Percentiles rank a stretch among this genome's conserved stretches.
Conservation (phyloP, 1,284 basidiomycete genomes). For the Hypsizygus ulmarius region DNA sequence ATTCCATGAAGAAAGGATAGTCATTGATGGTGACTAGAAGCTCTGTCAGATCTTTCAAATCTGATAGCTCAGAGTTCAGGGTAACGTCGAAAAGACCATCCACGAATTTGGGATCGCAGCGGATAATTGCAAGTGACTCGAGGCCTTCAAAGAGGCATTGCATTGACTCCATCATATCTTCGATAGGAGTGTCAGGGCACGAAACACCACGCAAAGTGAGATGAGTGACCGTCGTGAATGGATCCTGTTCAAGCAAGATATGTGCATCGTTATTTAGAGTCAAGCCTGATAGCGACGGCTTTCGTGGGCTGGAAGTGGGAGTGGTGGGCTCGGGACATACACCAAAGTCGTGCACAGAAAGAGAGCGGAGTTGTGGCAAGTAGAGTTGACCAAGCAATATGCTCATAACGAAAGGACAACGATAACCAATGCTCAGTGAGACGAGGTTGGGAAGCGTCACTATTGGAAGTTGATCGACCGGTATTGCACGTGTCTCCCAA, state of each 20-base stretch:
- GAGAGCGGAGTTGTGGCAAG: slow-evolving; percentile 13
- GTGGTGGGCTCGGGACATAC: slow-evolving; percentile 13
- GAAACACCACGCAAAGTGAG: slow-evolving; percentile 17
- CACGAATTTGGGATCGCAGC: slow-evolving; percentile 16
- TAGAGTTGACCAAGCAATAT: slow-evolving; percentile 8
- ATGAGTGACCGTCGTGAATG: slow-evolving; percentile 9
- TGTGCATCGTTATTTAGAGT: no score
- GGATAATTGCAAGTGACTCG: slow-evolving; percentile 11
- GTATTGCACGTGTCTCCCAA: slow-evolving; percentile 4
- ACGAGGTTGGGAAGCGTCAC: slow-evolving; percentile 15
- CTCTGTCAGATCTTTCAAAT: slow-evolving; percentile 11
- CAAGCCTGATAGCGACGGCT: background rate
- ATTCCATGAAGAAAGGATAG: slow-evolving; percentile 12
- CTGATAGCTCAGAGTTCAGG: background rate
- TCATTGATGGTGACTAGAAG: slow-evolving; percentile 17
- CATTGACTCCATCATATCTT: slow-evolving; percentile 11
- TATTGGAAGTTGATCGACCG: slow-evolving; percentile 3
- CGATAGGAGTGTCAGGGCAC: slow-evolving; percentile 13
- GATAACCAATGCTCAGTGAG: slow-evolving; percentile 17
- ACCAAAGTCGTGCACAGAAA: slow-evolving; percentile 16
- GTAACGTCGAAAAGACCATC: slow-evolving; percentile 14
- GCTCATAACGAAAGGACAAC: slow-evolving; percentile 5
- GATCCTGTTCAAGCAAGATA: no score
- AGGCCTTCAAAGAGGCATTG: slow-evolving; percentile 15
- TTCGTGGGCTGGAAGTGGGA: slow-evolving; percentile 1